Percentiles rank a stretch among this genome's conserved stretches.
phyloP scores from a whole-genome alignment of 768 basidiomycete genomes.

The Lactifluus piperatus region DNA sequence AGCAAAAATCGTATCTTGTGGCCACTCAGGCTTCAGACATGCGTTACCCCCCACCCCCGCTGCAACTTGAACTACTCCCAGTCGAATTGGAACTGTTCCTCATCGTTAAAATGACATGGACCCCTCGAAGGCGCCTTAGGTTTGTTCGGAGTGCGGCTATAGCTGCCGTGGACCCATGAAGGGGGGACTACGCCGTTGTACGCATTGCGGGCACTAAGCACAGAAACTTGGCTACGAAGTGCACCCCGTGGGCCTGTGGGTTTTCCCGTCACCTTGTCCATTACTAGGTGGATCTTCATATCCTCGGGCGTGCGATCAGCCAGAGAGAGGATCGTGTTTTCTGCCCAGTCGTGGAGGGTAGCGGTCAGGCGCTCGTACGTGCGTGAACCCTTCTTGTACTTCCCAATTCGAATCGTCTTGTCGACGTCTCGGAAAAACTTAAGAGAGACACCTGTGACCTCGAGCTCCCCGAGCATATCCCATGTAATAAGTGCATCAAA shows the following conservation, averaged over 20 bases:
- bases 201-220: not conserved
- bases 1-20: not conserved
- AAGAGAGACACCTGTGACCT: slow-evolving; percentile 24
- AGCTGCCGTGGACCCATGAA: not conserved
- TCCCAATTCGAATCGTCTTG: not conserved
- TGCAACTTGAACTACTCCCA: too few species aligned
- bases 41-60: too few species aligned
- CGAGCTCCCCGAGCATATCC: slow-evolving; percentile 20
- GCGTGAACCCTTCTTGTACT: not conserved
- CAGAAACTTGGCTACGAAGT: slow-evolving; percentile 7
- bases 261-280: slow-evolving; percentile 1
- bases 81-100: not conserved
- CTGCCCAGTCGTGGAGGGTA: not conserved
- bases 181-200: slow-evolving; percentile 3
- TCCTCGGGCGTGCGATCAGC: not conserved
- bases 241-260: not conserved
- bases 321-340: not conserved
- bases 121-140: not conserved
- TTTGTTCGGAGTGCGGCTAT: not conserved
- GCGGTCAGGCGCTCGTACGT: not conserved
- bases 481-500: slow-evolving; percentile 24
- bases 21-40: too few species aligned
- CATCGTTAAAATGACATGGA: not conserved
- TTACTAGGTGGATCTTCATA: not conserved
- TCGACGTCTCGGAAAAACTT: slow-evolving; percentile 21